These are phyloP conservation scores for Neofusicoccum ribis DNA, from an alignment of 2,329 filamentous ascomycete species.

Conservation along the genomic window DNA sequence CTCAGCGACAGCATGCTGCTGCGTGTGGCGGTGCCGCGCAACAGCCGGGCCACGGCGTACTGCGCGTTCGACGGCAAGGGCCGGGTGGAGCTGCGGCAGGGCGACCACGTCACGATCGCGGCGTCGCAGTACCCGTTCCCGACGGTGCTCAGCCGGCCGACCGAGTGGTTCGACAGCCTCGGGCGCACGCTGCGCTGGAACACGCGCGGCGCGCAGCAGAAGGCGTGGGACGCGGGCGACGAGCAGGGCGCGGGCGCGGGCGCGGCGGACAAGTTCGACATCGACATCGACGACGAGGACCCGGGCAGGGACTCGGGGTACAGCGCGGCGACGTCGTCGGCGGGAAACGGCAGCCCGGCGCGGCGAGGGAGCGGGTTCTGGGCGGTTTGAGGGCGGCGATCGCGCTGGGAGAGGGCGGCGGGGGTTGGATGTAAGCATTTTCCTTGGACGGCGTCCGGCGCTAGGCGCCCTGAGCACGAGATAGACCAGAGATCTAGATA, in stretches of 20 bases:
- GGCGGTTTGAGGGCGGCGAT: not conserved
- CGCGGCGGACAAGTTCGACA: slow-evolving; percentile 71
- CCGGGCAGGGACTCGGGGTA: slow-evolving; percentile 45
- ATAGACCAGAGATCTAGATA: slow-evolving; percentile 17
- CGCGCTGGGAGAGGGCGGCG: too few relatives aligned
- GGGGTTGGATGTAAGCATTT: slow-evolving; percentile 1
- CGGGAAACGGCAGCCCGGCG: slow-evolving; percentile 21
- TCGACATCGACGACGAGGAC: slow-evolving; percentile 75
- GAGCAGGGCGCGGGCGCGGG: slow-evolving; percentile 50
- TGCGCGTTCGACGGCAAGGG: slow-evolving; percentile 98
- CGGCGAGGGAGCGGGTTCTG: slow-evolving; percentile 11
- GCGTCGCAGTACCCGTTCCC: slow-evolving; percentile 97
- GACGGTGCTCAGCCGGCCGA: slow-evolving; percentile 84
- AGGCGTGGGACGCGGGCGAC: slow-evolving; percentile 65
- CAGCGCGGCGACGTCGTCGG: slow-evolving; percentile 38
- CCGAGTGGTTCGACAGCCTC: slow-evolving; percentile 97
- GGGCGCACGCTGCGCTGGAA: slow-evolving; percentile 94
- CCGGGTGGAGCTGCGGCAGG: slow-evolving; percentile 86
- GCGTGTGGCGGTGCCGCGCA: slow-evolving; percentile 80
- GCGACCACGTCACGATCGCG: slow-evolving; percentile 94
- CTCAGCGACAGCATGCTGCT: slow-evolving; percentile 92
- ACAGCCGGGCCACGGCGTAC: slow-evolving; percentile 89
- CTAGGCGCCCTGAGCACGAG: not conserved
- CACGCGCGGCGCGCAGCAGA: slow-evolving; percentile 86
- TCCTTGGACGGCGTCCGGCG: slow-evolving; percentile 11